Base-by-base conservation (phyloP, 192 early-diverging fungal genomes). In the Allomyces macrogynus region DNA sequence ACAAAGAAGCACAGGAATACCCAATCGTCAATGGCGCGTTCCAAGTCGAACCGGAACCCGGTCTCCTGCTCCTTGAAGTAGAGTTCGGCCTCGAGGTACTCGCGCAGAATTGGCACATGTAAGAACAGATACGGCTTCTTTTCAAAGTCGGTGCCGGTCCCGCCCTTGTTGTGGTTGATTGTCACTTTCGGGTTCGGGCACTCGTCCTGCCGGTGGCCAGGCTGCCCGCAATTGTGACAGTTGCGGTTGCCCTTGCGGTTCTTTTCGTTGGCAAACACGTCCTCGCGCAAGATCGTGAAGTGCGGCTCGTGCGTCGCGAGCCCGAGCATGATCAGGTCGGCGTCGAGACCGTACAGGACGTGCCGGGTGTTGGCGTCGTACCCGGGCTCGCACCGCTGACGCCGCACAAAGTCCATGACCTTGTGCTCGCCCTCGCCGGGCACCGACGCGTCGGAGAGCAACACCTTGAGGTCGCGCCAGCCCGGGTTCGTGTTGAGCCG, bases 351-450 rank as follows among this genome's bases (percentile, higher is more conserved):
- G 73, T 99, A 99, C 44, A 99, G 79, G 74, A 92, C 93, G 69
- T 99, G 95, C 60, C 86, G 81, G 12, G 84, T 88, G 71, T 93
- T 93, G 61, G 91, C 84, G 70, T 90, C 76, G 67, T 95, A 93
- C 42, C 82, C 86, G 22, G 86, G 78, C 70, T 87, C 85, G 5
- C 82, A 84, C 43, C 91, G 87, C 40, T 87, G 77, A 23, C 86
- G 78, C 44, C 95, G 88, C 65, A 99, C 93, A 65, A 87, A 99
- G 73, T 99, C 95, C 95, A 99, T 97, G 66, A 99, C 95, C 74
- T 99, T 99, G 79, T 99, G 95, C 76, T 99, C 95, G 62, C 95
- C 95, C 75, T 99, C 95, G 62, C 95, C 95, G 18, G 93, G 93
- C 0, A 95, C 92, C 60, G 87, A 88, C 44, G 89, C 92, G 25